Conservation (phyloP, 139 green algal species). For the Diplosphaera chodatii region DNA sequence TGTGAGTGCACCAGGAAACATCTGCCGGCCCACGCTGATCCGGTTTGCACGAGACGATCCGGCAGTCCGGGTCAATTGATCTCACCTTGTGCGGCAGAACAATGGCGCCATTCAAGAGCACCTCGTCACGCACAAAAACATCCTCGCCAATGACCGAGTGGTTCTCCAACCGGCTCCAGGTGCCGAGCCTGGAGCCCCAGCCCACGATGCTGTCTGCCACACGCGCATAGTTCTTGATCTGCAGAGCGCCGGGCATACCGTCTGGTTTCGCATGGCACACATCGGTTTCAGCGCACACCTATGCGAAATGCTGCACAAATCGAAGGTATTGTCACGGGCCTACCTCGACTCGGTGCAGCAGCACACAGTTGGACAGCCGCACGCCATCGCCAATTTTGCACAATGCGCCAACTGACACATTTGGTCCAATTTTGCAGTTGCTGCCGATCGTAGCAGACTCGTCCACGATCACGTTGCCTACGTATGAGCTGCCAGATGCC, state of each 20-base stretch:
- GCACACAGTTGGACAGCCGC: conserved; percentile 77
- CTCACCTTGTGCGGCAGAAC: conserved; percentile 90
- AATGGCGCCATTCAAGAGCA: conserved; percentile 91
- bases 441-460: conserved; percentile 70
- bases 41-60: too few relatives aligned
- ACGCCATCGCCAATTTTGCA: conserved; percentile 89
- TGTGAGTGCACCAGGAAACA: too few relatives aligned
- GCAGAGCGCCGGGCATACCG: too few relatives aligned
- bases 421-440: conserved; percentile 79
- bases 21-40: too few relatives aligned
- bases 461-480: conserved; percentile 78
- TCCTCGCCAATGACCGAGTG: conserved; percentile 92
- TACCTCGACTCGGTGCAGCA: conserved; percentile 77
- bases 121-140: conserved; percentile 73
- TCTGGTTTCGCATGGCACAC: too few relatives aligned
- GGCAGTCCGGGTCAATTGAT: too few relatives aligned
- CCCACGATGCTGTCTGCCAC: conserved; percentile 87
- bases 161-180: conserved; percentile 89
- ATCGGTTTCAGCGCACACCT: too few relatives aligned
- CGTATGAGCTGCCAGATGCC: conserved; percentile 38
- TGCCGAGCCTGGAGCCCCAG: conserved; percentile 76
- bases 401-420: conserved; percentile 79
- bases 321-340: too few relatives aligned
- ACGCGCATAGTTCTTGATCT: conserved; percentile 64
- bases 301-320: too few relatives aligned